Evolutionary conservation across 192 early-diverging fungal species (phyloP).

Genomic region (Gryganskiella cystojenkinii): DNA sequence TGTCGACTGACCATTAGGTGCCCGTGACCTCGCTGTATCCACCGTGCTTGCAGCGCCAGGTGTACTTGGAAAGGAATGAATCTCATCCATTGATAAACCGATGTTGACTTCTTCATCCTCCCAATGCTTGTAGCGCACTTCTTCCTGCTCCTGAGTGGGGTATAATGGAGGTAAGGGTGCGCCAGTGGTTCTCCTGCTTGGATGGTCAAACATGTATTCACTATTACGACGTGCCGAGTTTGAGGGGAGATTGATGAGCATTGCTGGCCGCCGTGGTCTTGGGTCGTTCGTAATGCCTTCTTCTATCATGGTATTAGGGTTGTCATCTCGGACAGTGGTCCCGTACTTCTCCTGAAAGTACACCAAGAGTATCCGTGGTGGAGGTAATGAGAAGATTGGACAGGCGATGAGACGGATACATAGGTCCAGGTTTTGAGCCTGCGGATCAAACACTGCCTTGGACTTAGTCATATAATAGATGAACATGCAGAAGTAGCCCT

Average conservation of each 20-base stretch:
- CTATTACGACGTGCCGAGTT: constrained; percentile 8
- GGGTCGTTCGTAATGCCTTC: constrained; percentile 49
- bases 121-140: constrained; percentile 1
- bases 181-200: not conserved
- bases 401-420: constrained; percentile 36
- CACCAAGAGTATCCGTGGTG: constrained; percentile 25
- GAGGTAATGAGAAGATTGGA: constrained; percentile 44
- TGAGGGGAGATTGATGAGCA: constrained; percentile 16
- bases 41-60: too few species aligned
- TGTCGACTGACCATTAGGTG: too few species aligned
- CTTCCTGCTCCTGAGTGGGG: not conserved
- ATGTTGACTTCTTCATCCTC: constrained; percentile 10
- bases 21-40: too few species aligned
- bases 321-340: constrained; percentile 13
- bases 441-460: constrained; percentile 17
- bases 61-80: too few species aligned
- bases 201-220: constrained; percentile 7
- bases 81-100: too few species aligned
- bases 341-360: constrained; percentile 39
- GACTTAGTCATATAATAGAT: constrained; percentile 42
- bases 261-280: constrained; percentile 24
- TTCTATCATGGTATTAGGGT: constrained; percentile 47
- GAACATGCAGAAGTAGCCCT: constrained; percentile 39
- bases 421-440: constrained; percentile 40
- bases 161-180: not conserved